Evolutionary conservation across 805 yeast species (phyloP).

Genomic region (Ogataea haglerorum): DNA sequence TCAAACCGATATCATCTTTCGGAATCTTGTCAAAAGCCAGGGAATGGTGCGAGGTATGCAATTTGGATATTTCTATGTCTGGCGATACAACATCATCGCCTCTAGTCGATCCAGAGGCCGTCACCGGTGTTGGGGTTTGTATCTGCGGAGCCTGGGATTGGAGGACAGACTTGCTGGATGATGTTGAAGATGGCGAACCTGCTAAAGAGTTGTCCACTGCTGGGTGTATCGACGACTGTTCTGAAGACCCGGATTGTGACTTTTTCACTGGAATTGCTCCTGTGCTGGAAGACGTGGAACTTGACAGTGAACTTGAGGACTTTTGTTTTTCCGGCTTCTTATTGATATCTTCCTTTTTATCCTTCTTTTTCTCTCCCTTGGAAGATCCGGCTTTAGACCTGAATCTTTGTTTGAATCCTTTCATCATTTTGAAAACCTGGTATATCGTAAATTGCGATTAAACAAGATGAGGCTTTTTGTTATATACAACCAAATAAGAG

Average conservation of each 20-base stretch:
- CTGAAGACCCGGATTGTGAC: slow-evolving; percentile 16
- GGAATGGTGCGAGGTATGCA: slow-evolving; percentile 30
- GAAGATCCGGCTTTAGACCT: slow-evolving; percentile 36
- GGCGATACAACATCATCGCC: slow-evolving; percentile 14
- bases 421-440: slow-evolving; percentile 52
- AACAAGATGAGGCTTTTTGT: background rate
- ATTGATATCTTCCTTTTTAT: slow-evolving; percentile 33
- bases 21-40: slow-evolving; percentile 35
- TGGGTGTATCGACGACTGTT: slow-evolving; percentile 17
- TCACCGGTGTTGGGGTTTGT: slow-evolving; percentile 11
- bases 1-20: slow-evolving; percentile 75
- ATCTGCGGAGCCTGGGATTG: slow-evolving; percentile 15
- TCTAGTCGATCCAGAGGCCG: slow-evolving; percentile 4
- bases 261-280: slow-evolving; percentile 16
- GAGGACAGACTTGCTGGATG: slow-evolving; percentile 18
- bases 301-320: slow-evolving; percentile 7
- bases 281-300: slow-evolving; percentile 11
- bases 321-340: slow-evolving; percentile 25
- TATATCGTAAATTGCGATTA: slow-evolving; percentile 5
- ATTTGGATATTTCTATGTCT: slow-evolving; percentile 29
- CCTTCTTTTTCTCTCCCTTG: slow-evolving; percentile 40
- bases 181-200: slow-evolving; percentile 22
- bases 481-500: background rate
- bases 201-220: slow-evolving; percentile 16
- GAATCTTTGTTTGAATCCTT: slow-evolving; percentile 64